phyloP scores from a whole-genome alignment of 108 stramenopile species.

The Thalassiosira profunda region DNA sequence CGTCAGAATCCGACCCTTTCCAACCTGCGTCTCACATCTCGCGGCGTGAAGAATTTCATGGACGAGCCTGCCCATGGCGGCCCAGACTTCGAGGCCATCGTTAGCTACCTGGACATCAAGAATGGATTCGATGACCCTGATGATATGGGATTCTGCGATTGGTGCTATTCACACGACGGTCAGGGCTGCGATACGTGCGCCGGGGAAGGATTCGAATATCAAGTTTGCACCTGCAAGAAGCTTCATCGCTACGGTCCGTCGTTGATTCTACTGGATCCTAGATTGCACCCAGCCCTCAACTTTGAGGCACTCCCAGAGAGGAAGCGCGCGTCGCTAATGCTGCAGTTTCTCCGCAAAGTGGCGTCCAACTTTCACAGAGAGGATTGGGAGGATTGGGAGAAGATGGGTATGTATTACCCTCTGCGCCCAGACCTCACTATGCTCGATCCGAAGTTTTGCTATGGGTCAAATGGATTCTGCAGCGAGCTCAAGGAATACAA shows the following conservation, averaged over 20 bases:
- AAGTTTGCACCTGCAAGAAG: conserved; percentile 1
- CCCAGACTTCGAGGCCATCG: conserved; percentile 12
- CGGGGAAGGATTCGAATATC: background rate
- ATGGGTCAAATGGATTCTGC: background rate
- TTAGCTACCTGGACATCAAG: conserved; percentile 1
- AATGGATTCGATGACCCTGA: conserved; percentile 8
- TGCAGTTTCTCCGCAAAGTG: background rate
- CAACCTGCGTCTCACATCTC: conserved; percentile 15
- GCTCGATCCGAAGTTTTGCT: too few relatives aligned
- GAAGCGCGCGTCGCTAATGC: conserved; percentile 2
- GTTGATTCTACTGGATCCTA: conserved; percentile 8
- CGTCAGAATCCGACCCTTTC: conserved; percentile 12
- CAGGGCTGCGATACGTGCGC: background rate
- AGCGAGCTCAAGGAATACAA: conserved; percentile 13
- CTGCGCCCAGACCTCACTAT: background rate
- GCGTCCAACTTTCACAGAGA: conserved; percentile 12
- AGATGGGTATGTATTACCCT: background rate
- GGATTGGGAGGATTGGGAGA: background rate
- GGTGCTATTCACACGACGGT: background rate
- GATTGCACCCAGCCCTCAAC: background rate
- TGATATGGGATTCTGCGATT: conserved; percentile 5
- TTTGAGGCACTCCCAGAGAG: conserved; percentile 3
- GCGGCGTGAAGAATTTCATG: conserved; percentile 8
- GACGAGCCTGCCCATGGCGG: conserved; percentile 14
- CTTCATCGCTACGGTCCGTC: conserved; percentile 3